A percentile compares a stretch with the other conserved stretches of the same genome.
phyloP scores from a whole-genome alignment of 345 rosid genomes.

The Orychophragmus violaceus region DNA sequence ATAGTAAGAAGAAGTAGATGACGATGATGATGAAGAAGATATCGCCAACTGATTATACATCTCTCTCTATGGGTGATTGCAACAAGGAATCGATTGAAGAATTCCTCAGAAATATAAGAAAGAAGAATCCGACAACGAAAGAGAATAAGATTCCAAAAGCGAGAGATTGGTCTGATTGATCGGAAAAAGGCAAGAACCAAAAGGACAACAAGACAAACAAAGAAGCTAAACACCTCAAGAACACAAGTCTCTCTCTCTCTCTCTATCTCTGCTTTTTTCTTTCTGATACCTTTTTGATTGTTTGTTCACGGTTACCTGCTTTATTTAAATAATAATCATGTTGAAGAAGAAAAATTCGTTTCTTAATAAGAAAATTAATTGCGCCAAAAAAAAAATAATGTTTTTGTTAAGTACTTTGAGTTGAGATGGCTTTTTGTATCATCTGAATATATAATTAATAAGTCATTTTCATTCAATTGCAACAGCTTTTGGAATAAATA shows the following conservation, averaged over 20 bases:
- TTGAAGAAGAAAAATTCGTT: constrained; percentile 22
- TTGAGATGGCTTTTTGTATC: constrained; percentile 13
- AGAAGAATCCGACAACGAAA: too few species aligned
- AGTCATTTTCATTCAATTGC: constrained; percentile 8
- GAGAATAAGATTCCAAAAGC: constrained; percentile 24
- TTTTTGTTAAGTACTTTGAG: constrained; percentile 2
- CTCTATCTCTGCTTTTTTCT: background rate
- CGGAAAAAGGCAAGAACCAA: constrained; percentile 31
- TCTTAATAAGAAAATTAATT: constrained; percentile 2
- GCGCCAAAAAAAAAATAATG: too few species aligned
- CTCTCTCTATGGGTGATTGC: background rate
- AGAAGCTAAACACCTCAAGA: constrained; percentile 17
- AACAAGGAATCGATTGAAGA: constrained; percentile 15
- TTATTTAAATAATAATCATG: constrained; percentile 14
- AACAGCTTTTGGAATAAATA: constrained; percentile 25
- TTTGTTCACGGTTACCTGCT: constrained; percentile 28
- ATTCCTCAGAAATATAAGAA: background rate
- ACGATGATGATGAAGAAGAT: constrained; percentile 12
- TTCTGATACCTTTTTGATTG: constrained; percentile 21
- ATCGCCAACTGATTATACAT: constrained; percentile 33
- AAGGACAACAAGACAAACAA: constrained; percentile 20
- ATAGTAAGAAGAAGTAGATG: constrained; percentile 41
- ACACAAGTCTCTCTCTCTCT: constrained; percentile 29
- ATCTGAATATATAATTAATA: background rate
- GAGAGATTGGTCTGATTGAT: constrained; percentile 29